Base-by-base conservation (phyloP, 805 yeast genomes). In the Candida maris region DNA sequence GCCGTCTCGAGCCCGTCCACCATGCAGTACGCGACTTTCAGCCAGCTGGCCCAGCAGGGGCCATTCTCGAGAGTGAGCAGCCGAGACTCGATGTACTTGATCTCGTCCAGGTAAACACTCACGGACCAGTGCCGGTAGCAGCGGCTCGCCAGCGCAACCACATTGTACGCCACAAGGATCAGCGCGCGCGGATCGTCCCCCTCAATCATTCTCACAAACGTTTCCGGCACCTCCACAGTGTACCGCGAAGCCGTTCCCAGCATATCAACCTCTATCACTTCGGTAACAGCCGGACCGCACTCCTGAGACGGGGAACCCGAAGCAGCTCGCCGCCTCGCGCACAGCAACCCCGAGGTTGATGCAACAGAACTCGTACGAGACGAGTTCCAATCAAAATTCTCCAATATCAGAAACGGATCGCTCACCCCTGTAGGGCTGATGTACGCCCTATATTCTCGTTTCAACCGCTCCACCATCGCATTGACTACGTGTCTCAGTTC, bases 401-500 rank as follows among this genome's bases (percentile, higher is more conserved):
- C 12, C 24, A 21, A 21, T n/a, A n/a, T n/a, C n/a, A n/a, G n/a
- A n/a, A n/a, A n/a, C n/a, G n/a, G n/a, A n/a, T n/a, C n/a, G 24
- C 10, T 8, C 8, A 12, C 24, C 10, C 8, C 24, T 3, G 45
- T 23, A 5, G 35, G 32, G 34, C 40, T 50, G 4, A 48, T 42
- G 32, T 38, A 43, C 3, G 57, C 45, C 19, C 55, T 37, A 28
- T 30, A 52, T 38, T 52, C 57, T 18, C 38, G 39, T 31, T 52
- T 52, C 27, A 50, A 21, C 19, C 52, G 33, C 22, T 46, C 48
- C 3, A 50, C 24, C 44, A 49, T 31, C 1, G 36, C 22, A 2
- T 18, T 8, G 17, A 49, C 21, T 19, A 38, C 32, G 12, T 32
- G 20, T 12, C 37, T 38, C 4, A 38, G n/a, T 6, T 35, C 44